phyloP scores from a whole-genome alignment of 2,329 filamentous ascomycete species.

The Parastagonospora nodorum region DNA sequence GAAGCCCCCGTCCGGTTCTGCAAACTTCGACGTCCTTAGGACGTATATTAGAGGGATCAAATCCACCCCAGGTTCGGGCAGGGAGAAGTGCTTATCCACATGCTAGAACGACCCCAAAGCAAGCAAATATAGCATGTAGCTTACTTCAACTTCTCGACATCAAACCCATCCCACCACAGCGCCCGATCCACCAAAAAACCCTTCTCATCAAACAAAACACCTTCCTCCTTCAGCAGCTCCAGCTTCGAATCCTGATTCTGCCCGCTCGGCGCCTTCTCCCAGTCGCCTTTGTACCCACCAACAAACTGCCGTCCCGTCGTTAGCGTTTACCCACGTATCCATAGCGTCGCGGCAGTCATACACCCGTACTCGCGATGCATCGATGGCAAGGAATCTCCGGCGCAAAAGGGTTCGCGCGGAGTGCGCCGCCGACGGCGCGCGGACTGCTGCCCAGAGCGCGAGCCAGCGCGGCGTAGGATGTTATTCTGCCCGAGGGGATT shows the following conservation, averaged over 20 bases:
- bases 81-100: no score
- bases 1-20: no score
- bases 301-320: conserved; percentile 46
- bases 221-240: conserved; percentile 64
- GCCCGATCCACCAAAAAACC: conserved; percentile 62
- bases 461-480: conserved; percentile 77
- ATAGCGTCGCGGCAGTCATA: conserved; percentile 32
- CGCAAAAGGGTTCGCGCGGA: conserved; percentile 80
- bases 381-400: conserved; percentile 82
- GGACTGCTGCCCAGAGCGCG: conserved; percentile 71
- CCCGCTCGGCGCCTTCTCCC: conserved; percentile 65
- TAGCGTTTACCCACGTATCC: not conserved
- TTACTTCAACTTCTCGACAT: conserved; percentile 28
- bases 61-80: no score
- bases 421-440: conserved; percentile 76
- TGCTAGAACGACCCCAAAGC: no score
- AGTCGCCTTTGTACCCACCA: conserved; percentile 73
- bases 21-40: no score
- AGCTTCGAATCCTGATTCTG: conserved; percentile 69
- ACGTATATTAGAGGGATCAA: no score
- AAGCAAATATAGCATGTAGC: no score
- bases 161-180: conserved; percentile 53
- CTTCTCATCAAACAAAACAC: conserved; percentile 65
- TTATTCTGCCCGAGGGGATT: conserved; percentile 75
- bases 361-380: conserved; percentile 73